Base-by-base conservation (phyloP, 2,329 filamentous ascomycete genomes). In the Dactylellina sp. region DNA sequence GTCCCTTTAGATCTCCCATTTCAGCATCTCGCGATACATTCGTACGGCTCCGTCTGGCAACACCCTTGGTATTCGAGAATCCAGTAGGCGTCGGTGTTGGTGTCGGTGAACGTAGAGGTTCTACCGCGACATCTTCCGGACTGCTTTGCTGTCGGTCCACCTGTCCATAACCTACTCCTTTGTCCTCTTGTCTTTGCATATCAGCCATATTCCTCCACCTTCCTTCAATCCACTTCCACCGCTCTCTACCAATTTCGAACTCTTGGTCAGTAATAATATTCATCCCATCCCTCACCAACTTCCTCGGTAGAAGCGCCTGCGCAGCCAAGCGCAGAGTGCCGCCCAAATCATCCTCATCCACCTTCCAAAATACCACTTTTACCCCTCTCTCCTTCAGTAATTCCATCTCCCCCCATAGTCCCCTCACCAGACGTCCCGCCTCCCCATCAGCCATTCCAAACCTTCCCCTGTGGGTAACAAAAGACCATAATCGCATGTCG, bases 291-390 rank as follows among this genome's bases (percentile, higher is more conserved):
- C 9, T 50, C 1, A 40, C 6, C 16, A 11, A 14, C 1, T n/a
- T 12, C 4, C 11, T 39, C 12, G 44, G 57, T 16, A 52, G n/a
- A 11, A 47, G 18, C n/a, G 42, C 44, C 25, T 40, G 16, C 32
- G 40, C 42, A 2, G 57, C 57, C 42, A 62, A 39, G 1, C 32
- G 9, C 18, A 7, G 39, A 6, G 24, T 14, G 2, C 3, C 44
- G 18, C 25, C 24, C 25, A 62, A 14, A 24, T 62, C 57, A 4
- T 25, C 44, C 0, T n/a, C 28, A 9, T 62, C 57, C 12, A 62
- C 44, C 18, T 50, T 62, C 57, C 25, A 50, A 24, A 62, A 62
- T 11, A 22, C 35, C 24, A 62, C 44, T 9, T 39, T 25, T 1
- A 62, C 46, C 53, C 28, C 37, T 44, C 22, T 35, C 7, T 59